Evolutionary conservation across 2,329 filamentous ascomycete genomes (phyloP), one percentile per base, ranked within the genome.

Genomic region (Arthrobotrys sinensis): DNA sequence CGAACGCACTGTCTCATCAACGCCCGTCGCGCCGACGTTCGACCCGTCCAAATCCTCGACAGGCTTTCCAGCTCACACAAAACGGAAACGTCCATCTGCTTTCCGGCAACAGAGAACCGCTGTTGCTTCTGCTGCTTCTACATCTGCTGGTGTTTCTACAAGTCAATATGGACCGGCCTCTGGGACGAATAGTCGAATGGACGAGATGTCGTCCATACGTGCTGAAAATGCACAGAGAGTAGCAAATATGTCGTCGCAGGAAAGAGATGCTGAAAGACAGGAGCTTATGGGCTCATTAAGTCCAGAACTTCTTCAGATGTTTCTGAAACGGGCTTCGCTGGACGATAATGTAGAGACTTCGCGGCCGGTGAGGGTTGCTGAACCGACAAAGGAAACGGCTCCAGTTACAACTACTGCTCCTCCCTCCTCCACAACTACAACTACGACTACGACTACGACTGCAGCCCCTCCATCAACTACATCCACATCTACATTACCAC

Each of bases 21-120:
- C 53, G 7, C 32, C 62, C 32, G 19, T 77, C 45, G 34, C 73
- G 4, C 73, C 73, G 0, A 71, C 66, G 5, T 66, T 77, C 14
- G 72, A 68, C 24, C 32, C 73, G 4, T 50, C 73, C 4, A 77
- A 66, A 36, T 71, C 60, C 62, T 66, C 73, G 10, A 32, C 48
- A 11, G 96, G 96, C 0, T 98, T 98, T 81, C 96, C 96, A n/a
- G 90, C 91, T 75, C 94, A 94, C 84, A 96, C 92, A 84, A 93
- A 92, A 83, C 90, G 94, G 80, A 88, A 87, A 70, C 88, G 89
- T 72, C 85, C 89, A 6, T 97, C 94, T 1, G 89, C 91, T 1
- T 97, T 97, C 86, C 90, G 93, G 82, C 89, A 90, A 82, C 87
- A 89, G 78, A 80, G 80, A 5, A 80, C 82, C 10, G 60, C 81